Evolutionary conservation across 768 basidiomycete species (phyloP).

Genomic region (Phlegmacium glaucopus): DNA sequence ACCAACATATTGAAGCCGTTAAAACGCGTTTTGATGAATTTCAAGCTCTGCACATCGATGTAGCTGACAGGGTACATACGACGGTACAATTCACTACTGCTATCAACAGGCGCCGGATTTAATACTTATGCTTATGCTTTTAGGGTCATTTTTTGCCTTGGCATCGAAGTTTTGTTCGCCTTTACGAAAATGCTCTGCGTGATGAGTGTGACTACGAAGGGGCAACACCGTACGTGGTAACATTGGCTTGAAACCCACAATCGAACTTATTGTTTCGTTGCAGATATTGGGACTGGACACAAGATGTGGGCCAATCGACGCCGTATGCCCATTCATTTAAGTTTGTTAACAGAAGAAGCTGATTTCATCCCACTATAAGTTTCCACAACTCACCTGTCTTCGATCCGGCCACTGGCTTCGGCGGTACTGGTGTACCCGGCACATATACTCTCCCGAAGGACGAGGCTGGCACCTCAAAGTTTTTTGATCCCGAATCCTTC

Average conservation of each 20-base stretch:
- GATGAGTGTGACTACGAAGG: constrained; percentile 35
- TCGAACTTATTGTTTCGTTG: neutral
- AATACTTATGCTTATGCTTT: neutral
- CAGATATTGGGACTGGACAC: constrained; percentile 42
- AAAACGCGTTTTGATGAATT: neutral
- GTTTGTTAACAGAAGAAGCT: constrained; percentile 2
- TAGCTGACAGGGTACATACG: neutral
- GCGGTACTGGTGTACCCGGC: constrained; percentile 29
- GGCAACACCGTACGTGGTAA: constrained; percentile 25
- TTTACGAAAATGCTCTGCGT: constrained; percentile 30
- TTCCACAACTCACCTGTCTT: constrained; percentile 28
- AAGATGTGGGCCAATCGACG: constrained; percentile 24
- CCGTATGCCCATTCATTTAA: constrained; percentile 12
- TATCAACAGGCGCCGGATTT: neutral
- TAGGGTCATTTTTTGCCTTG: constrained; percentile 36
- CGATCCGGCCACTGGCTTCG: constrained; percentile 33
- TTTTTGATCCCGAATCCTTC: constrained; percentile 10
- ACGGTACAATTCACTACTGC: too few relatives aligned
- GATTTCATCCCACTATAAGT: neutral
- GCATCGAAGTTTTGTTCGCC: constrained; percentile 30
- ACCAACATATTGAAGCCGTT: too few relatives aligned
- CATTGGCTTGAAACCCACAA: neutral
- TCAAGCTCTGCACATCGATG: neutral
- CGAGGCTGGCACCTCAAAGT: constrained; percentile 9
- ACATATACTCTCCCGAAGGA: constrained; percentile 24